Evolutionary conservation across 768 basidiomycete genomes (phyloP).

Genomic region (Pholiota molesta): DNA sequence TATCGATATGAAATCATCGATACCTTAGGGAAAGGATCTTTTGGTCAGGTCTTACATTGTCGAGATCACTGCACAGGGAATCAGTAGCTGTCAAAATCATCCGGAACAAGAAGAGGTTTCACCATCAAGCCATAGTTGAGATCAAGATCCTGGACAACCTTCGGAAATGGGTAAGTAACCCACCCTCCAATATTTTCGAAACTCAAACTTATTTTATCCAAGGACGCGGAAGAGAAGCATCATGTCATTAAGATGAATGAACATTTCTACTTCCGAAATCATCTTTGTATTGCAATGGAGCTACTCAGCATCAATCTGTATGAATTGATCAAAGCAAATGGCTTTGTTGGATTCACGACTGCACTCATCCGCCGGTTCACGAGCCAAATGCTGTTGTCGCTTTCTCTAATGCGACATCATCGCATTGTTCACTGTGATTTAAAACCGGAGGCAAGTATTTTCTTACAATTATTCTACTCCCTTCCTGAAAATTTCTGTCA

Average conservation of each 20-base stretch:
- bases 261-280: conserved; percentile 96
- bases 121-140: conserved; percentile 98
- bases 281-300: conserved; percentile 98
- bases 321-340: conserved; percentile 98
- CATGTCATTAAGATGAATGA: conserved; percentile 98
- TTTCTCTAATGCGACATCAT: conserved; percentile 94
- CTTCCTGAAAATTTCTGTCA: conserved; percentile 9
- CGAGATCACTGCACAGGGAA: conserved; percentile 94
- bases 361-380: conserved; percentile 95
- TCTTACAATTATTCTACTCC: background rate
- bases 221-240: conserved; percentile 97
- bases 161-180: conserved; percentile 88
- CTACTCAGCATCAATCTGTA: conserved; percentile 97
- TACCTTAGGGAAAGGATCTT: conserved; percentile 96
- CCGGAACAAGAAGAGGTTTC: conserved; percentile 98
- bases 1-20: conserved; percentile 96
- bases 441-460: conserved; percentile 85
- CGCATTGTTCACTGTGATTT: conserved; percentile 98
- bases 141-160: conserved; percentile 98
- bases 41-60: conserved; percentile 95
- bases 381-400: conserved; percentile 89
- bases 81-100: conserved; percentile 99
- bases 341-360: conserved; percentile 97
- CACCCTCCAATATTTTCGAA: background rate
- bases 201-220: conserved; percentile 7